phyloP scores from a whole-genome alignment of 2,329 filamentous ascomycete genomes.

The Cylindrodendrum hubeiense region DNA sequence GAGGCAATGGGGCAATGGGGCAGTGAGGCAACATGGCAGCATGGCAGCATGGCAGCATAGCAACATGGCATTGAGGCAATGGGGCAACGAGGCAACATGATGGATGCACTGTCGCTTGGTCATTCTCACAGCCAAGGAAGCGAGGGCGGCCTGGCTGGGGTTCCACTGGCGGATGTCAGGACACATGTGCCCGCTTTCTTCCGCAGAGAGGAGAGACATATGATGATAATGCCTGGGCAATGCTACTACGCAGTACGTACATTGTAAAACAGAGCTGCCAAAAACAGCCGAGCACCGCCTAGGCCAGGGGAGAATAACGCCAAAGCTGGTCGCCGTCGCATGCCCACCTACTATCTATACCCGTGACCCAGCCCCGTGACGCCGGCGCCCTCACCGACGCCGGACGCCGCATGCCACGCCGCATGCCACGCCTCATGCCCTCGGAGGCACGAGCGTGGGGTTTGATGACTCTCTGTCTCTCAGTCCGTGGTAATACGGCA shows the following conservation, averaged over 20 bases:
- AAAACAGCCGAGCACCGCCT: not conserved
- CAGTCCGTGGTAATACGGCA: not conserved
- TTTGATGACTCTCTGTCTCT: not conserved
- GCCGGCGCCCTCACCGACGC: slow-evolving; percentile 23
- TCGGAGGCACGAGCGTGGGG: not conserved
- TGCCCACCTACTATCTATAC: slow-evolving; percentile 19
- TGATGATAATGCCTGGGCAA: no score
- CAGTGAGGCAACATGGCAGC: no score
- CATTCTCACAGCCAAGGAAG: not conserved
- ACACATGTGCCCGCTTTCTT: not conserved
- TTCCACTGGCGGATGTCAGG: not conserved
- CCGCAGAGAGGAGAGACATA: no score
- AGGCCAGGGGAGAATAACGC: not conserved
- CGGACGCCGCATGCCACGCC: not conserved
- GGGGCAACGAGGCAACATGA: no score
- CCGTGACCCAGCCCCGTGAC: slow-evolving; percentile 22
- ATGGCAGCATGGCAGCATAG: no score
- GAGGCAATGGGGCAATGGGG: no score
- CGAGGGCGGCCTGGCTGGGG: not conserved
- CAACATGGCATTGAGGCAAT: no score
- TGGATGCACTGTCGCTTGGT: not conserved
- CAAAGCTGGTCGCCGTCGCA: slow-evolving; percentile 3
- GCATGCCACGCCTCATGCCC: not conserved
- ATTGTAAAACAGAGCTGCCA: not conserved
- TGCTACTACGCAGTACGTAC: no score